Evolutionary conservation across 495 filamentous ascomycete species (phyloP).

Genomic region (Neurospora sp.): DNA sequence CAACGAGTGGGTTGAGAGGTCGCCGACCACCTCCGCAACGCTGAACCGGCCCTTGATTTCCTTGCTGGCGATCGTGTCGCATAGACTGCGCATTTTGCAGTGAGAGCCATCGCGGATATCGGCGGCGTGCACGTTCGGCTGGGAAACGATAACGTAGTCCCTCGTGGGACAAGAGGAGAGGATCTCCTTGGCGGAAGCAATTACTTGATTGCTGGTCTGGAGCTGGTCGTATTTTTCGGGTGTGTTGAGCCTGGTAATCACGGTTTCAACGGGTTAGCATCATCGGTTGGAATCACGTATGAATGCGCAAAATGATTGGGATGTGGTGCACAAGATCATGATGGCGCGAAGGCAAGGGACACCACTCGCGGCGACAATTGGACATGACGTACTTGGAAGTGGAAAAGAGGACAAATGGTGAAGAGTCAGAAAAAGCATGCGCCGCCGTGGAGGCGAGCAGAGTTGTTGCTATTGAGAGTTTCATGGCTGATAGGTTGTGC

Average conservation of each 20-base stretch:
- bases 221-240: constrained; percentile 25
- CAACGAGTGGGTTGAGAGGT: constrained; percentile 36
- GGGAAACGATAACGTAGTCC: constrained; percentile 70
- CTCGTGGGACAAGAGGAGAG: constrained; percentile 63
- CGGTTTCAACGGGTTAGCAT: constrained; percentile 8
- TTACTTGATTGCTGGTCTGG: constrained; percentile 32
- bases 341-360: not conserved
- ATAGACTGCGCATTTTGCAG: constrained; percentile 24
- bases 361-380: not conserved
- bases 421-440: constrained; percentile 71
- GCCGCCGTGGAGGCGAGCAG: constrained; percentile 52
- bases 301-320: not conserved
- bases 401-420: constrained; percentile 79
- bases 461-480: constrained; percentile 47
- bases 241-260: constrained; percentile 19
- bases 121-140: constrained; percentile 62
- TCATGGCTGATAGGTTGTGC: constrained; percentile 38
- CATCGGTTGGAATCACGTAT: not conserved
- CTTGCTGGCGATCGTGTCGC: constrained; percentile 12
- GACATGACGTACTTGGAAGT: constrained; percentile 54
- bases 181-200: constrained; percentile 29
- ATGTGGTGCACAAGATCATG: not conserved
- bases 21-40: constrained; percentile 54
- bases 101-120: constrained; percentile 41
- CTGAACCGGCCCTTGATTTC: constrained; percentile 18